These are phyloP conservation scores for Plasmodium relictum DNA, from an alignment of 169 alveolate species.

Conservation along the genomic window DNA sequence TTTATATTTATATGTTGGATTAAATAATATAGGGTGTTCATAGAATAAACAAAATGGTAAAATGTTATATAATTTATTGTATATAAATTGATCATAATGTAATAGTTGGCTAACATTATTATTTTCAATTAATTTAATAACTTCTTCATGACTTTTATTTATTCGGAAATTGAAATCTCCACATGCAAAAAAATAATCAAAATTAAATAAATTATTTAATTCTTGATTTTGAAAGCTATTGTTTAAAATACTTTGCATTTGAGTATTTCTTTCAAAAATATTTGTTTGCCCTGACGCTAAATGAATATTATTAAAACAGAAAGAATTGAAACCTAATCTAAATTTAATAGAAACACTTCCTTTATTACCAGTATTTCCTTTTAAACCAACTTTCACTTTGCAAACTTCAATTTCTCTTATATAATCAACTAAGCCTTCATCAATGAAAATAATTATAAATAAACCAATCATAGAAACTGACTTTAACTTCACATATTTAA, in stretches of 20 bases:
- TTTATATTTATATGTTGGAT: conserved; percentile 75
- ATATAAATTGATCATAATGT: conserved; percentile 67
- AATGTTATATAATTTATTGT: conserved; percentile 62
- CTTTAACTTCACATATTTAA: conserved; percentile 80
- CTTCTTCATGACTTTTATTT: conserved; percentile 70
- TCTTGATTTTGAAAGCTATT: conserved; percentile 82
- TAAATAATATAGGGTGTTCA: conserved; percentile 59
- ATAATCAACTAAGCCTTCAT: conserved; percentile 80
- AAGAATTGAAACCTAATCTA: conserved; percentile 81
- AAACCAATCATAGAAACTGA: conserved; percentile 90
- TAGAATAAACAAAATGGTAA: conserved; percentile 66
- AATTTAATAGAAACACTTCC: conserved; percentile 90
- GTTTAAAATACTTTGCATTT: conserved; percentile 83
- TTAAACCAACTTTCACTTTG: conserved; percentile 90
- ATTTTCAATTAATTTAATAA: conserved; percentile 37
- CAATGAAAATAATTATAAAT: conserved; percentile 85
- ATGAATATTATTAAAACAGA: conserved; percentile 89
- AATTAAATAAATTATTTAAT: conserved; percentile 77
- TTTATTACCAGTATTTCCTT: conserved; percentile 92
- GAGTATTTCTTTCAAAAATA: conserved; percentile 85
- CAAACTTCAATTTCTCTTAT: conserved; percentile 85
- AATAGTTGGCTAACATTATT: conserved; percentile 36
- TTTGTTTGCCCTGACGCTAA: conserved; percentile 89
- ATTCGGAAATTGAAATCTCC: conserved; percentile 79
- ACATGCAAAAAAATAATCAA: conserved; percentile 79